Conservation (phyloP, 2,329 filamentous ascomycete genomes). For the Aspergillus quadrilineatus region DNA sequence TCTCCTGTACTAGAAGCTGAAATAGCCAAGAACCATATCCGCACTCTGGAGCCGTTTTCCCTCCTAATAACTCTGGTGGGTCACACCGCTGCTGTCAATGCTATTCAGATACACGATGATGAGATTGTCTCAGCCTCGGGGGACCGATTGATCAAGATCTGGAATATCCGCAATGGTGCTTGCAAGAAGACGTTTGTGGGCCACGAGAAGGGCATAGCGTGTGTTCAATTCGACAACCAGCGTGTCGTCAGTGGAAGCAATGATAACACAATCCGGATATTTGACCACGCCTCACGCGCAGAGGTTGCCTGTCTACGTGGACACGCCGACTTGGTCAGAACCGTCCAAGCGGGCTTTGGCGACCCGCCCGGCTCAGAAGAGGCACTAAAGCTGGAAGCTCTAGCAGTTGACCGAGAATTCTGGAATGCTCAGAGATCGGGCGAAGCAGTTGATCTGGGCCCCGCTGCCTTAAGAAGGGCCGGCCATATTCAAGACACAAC, state of each 20-base stretch:
- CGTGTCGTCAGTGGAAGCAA: constrained; percentile 95
- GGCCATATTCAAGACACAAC: constrained; percentile 58
- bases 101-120: constrained; percentile 81
- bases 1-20: constrained; percentile 44
- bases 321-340: constrained; percentile 82
- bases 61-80: constrained; percentile 78
- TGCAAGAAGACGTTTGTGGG: constrained; percentile 78
- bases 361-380: constrained; percentile 78
- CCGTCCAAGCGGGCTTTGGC: constrained; percentile 91
- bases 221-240: constrained; percentile 91
- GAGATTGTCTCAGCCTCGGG: constrained; percentile 94
- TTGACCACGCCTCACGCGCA: constrained; percentile 78
- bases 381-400: constrained; percentile 71
- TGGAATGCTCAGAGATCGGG: constrained; percentile 58
- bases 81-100: constrained; percentile 90
- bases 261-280: constrained; percentile 93
- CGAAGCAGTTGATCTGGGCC: constrained; percentile 34
- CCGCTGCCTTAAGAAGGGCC: constrained; percentile 53
- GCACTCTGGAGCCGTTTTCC: constrained; percentile 63
- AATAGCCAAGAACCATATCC: constrained; percentile 43
- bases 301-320: constrained; percentile 85
- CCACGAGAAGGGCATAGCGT: constrained; percentile 93
- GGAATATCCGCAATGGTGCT: constrained; percentile 79
- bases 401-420: constrained; percentile 70
- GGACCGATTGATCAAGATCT: constrained; percentile 89